Evolutionary conservation across 2,329 filamentous ascomycete genomes (phyloP).

Genomic region (Arthroderma sp.): DNA sequence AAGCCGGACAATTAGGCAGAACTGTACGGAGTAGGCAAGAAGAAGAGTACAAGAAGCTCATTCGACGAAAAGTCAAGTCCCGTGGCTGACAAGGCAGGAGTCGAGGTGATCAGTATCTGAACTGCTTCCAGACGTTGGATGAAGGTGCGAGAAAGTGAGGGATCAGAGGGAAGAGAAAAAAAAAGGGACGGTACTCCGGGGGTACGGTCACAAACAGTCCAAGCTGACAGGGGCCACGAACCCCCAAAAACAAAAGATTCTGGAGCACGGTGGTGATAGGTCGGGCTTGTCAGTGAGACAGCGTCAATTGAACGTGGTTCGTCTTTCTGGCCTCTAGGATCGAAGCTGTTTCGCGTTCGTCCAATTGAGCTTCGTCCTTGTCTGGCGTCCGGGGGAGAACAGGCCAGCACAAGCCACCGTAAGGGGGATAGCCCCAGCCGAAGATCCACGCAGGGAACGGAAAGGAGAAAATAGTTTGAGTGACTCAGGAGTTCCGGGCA

Average conservation of each 20-base stretch:
- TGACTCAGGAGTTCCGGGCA: neutral
- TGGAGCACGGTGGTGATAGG: constrained; percentile 1
- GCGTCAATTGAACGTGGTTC: constrained; percentile 5
- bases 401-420: neutral
- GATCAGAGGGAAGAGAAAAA: neutral
- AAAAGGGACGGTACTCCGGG: neutral
- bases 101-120: neutral
- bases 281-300: neutral
- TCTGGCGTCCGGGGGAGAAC: neutral
- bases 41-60: neutral
- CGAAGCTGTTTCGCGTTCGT: neutral
- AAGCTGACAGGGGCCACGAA: neutral
- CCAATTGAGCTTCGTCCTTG: neutral
- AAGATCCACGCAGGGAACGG: constrained; percentile 3
- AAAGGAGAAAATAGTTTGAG: neutral
- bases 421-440: neutral
- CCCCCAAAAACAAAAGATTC: neutral
- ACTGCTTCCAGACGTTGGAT: neutral
- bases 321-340: neutral
- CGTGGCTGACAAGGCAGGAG: neutral
- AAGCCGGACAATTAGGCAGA: constrained; percentile 2
- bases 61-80: neutral
- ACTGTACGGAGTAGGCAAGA: neutral
- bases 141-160: neutral
- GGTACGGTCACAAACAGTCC: neutral